A percentile compares a stretch with the other conserved stretches of the same genome.
Evolutionary conservation across 2,329 filamentous ascomycete genomes (phyloP).

Genomic region (Colletotrichum echinochloae): DNA sequence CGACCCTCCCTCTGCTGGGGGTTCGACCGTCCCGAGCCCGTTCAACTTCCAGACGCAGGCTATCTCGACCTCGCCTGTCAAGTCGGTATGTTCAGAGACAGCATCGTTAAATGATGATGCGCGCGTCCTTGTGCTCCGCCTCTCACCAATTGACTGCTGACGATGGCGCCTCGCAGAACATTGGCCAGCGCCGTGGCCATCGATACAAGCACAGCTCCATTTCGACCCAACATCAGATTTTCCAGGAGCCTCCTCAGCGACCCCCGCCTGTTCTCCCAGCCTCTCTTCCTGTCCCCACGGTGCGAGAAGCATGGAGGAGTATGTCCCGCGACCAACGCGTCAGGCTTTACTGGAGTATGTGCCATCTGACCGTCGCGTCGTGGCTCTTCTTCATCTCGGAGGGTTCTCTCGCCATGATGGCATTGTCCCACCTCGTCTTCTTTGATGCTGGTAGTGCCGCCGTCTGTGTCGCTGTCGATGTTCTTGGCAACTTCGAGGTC

Average conservation of each 20-base stretch:
- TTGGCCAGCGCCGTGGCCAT: slow-evolving; percentile 92
- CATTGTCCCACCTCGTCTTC: slow-evolving; percentile 91
- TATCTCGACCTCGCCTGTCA: slow-evolving; percentile 80
- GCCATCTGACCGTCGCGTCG: slow-evolving; percentile 84
- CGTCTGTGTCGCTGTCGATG: slow-evolving; percentile 91
- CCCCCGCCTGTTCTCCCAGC: slow-evolving; percentile 90
- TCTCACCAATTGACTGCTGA: slow-evolving; percentile 22
- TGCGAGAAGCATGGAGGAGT: slow-evolving; percentile 87
- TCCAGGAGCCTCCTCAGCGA: slow-evolving; percentile 88
- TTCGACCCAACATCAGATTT: slow-evolving; percentile 89
- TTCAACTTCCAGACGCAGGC: slow-evolving; percentile 95
- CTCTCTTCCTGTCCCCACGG: slow-evolving; percentile 90
- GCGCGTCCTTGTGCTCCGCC: slow-evolving; percentile 11
- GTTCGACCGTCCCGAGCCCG: slow-evolving; percentile 67
- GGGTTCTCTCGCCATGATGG: slow-evolving; percentile 90
- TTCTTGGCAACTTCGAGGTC: slow-evolving; percentile 96
- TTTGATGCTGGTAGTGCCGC: slow-evolving; percentile 95
- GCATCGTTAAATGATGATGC: slow-evolving; percentile 2
- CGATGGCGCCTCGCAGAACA: slow-evolving; percentile 67
- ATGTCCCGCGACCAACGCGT: slow-evolving; percentile 90
- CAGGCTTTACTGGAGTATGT: slow-evolving; percentile 88
- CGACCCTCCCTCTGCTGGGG: slow-evolving; percentile 42
- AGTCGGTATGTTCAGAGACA: slow-evolving; percentile 70
- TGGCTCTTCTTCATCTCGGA: slow-evolving; percentile 89
- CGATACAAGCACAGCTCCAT: slow-evolving; percentile 98